These are phyloP conservation scores for Hypoxylon sp. DNA, from an alignment of 2,329 filamentous ascomycete species.

Conservation along the genomic window DNA sequence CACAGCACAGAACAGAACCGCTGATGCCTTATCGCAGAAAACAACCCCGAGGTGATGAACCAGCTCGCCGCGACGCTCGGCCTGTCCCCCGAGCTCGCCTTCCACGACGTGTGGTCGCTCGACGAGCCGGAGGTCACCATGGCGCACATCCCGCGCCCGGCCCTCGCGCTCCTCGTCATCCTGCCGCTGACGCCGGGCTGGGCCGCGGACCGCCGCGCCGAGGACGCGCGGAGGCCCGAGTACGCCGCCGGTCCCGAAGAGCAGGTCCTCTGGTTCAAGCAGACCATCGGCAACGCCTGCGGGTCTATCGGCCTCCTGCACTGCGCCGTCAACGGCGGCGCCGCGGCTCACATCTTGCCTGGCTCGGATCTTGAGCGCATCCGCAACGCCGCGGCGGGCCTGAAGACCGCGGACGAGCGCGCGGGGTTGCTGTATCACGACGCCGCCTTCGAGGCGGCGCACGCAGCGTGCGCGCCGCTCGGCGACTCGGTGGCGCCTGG, in stretches of 20 bases:
- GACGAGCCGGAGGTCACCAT: slow-evolving; percentile 81
- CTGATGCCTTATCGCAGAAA: slow-evolving; percentile 44
- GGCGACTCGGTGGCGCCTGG: slow-evolving; percentile 74
- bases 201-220: slow-evolving; percentile 50
- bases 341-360: slow-evolving; percentile 58
- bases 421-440: slow-evolving; percentile 77
- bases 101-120: slow-evolving; percentile 84
- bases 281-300: slow-evolving; percentile 85
- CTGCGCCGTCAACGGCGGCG: slow-evolving; percentile 72
- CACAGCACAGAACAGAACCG: neutral
- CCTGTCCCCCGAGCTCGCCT: slow-evolving; percentile 70
- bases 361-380: slow-evolving; percentile 65
- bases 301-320: slow-evolving; percentile 82
- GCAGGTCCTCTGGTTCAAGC: slow-evolving; percentile 82
- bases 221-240: slow-evolving; percentile 32
- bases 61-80: slow-evolving; percentile 75
- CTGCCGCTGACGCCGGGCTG: slow-evolving; percentile 67
- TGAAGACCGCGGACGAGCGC: slow-evolving; percentile 66
- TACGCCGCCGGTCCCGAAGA: slow-evolving; percentile 59
- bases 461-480: slow-evolving; percentile 71
- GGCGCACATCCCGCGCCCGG: slow-evolving; percentile 77
- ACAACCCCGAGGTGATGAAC: slow-evolving; percentile 82
- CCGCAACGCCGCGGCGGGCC: slow-evolving; percentile 66
- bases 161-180: slow-evolving; percentile 79
- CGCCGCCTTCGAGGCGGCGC: slow-evolving; percentile 73